Percentiles rank a stretch among this genome's conserved stretches.
phyloP scores from a whole-genome alignment of 2,329 filamentous ascomycete genomes.

The Alternaria consortialis region DNA sequence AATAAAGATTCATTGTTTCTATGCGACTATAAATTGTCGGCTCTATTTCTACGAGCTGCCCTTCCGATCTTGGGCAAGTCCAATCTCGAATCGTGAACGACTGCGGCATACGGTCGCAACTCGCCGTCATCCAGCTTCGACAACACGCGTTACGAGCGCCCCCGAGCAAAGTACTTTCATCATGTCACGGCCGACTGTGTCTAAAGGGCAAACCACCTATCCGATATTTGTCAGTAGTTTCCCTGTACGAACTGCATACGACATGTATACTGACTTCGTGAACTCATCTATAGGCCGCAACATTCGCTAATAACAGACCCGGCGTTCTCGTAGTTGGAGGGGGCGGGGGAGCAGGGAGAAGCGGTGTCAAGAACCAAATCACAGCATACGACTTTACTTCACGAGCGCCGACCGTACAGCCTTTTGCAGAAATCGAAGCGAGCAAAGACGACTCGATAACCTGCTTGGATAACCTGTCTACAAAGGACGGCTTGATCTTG shows the following conservation, averaged over 20 bases:
- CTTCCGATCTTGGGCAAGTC: neutral
- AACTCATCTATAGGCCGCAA: slow-evolving; percentile 61
- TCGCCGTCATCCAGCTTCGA: neutral
- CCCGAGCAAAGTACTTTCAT: slow-evolving; percentile 1
- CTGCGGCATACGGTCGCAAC: neutral
- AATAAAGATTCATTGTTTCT: neutral
- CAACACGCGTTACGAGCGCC: neutral
- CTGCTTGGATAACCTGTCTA: slow-evolving; percentile 75
- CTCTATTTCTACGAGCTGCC: neutral
- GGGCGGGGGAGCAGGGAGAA: slow-evolving; percentile 70
- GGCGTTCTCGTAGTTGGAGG: slow-evolving; percentile 80
- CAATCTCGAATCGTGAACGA: slow-evolving; percentile 10
- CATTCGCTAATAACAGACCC: slow-evolving; percentile 81
- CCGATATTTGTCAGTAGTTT: neutral
- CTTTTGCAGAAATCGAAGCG: slow-evolving; percentile 77
- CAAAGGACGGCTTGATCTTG: slow-evolving; percentile 63
- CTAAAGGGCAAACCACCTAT: slow-evolving; percentile 38
- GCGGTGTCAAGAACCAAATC: slow-evolving; percentile 85
- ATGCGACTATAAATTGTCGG: slow-evolving; percentile 2
- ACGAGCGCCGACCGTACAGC: slow-evolving; percentile 66
- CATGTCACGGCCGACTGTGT: slow-evolving; percentile 45
- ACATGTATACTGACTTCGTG: neutral
- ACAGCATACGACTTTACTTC: slow-evolving; percentile 74
- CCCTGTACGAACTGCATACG: neutral
- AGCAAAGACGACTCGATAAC: slow-evolving; percentile 91